A percentile compares a stretch with the other conserved stretches of the same genome.
Evolutionary conservation across 2,329 filamentous ascomycete species (phyloP).

Genomic region (Teratosphaeria gauchensis): DNA sequence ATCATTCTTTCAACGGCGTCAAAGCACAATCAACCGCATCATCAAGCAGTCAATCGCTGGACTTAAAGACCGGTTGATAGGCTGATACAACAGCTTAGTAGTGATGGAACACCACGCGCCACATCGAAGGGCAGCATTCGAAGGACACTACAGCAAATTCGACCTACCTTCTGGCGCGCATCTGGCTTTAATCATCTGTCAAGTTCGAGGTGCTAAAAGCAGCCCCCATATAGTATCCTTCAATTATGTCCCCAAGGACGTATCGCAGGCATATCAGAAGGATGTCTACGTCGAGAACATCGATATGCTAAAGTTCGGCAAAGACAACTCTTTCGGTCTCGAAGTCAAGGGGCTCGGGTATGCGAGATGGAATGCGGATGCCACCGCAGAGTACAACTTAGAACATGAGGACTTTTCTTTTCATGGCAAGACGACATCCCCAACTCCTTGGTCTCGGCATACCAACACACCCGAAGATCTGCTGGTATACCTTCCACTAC

Average conservation of each 20-base stretch:
- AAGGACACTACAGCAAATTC: slow-evolving; percentile 45
- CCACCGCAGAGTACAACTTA: slow-evolving; percentile 29
- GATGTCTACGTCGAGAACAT: slow-evolving; percentile 36
- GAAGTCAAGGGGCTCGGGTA: slow-evolving; percentile 31
- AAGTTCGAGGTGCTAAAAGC: slow-evolving; percentile 33
- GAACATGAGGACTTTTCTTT: slow-evolving; percentile 30
- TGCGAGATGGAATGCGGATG: slow-evolving; percentile 28
- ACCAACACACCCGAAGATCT: slow-evolving; percentile 36
- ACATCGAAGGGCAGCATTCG: slow-evolving; percentile 34
- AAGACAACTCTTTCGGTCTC: slow-evolving; percentile 31
- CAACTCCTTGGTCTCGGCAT: slow-evolving; percentile 30
- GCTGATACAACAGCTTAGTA: too few relatives aligned
- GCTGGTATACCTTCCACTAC: slow-evolving; percentile 38
- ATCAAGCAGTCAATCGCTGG: not conserved
- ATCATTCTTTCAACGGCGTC: not conserved
- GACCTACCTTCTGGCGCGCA: slow-evolving; percentile 36
- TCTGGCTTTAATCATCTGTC: slow-evolving; percentile 39
- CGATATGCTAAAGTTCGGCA: slow-evolving; percentile 21
- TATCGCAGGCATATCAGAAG: slow-evolving; percentile 28
- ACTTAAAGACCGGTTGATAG: too few relatives aligned
- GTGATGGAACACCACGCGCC: slow-evolving; percentile 36
- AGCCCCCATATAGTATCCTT: slow-evolving; percentile 39
- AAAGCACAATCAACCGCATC: too few relatives aligned
- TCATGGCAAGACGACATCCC: slow-evolving; percentile 28
- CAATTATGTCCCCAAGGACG: slow-evolving; percentile 35